Evolutionary conservation across 495 filamentous ascomycete species (phyloP), one percentile per base, ranked within the genome.

Genomic region (Cercophora sp.): DNA sequence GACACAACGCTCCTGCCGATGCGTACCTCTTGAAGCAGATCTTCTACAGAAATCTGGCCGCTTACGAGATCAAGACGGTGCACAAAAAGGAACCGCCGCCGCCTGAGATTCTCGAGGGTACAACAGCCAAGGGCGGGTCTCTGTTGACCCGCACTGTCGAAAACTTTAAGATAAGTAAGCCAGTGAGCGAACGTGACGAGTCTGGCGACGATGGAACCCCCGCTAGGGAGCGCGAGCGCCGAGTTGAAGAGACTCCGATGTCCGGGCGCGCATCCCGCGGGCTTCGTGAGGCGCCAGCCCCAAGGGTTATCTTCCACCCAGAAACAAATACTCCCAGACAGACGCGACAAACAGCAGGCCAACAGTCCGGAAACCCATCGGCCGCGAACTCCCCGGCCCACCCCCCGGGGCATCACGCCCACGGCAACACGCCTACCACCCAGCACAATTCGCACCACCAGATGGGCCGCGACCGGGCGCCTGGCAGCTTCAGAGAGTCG

Each of bases 21-120:
- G 87, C 86, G 3, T 92, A 90, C 65, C 75, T 80, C 19, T 66
- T 92, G 41, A 93, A 93, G 70, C 86, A 84, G 20, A 79, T 83
- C 40, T 93, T 90, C 69, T 92, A 91, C 74, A 86, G 86, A 58
- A 84, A 91, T 56, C 79, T 93, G 26, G 85, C 85, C 11, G 88
- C 88, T 3, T 93, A 87, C 68, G 89, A 91, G 68, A 89, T 93
- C 43, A 73, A 79, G 29, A 80, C 74, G n/a, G 61, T 85, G 25
- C 82, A 87, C 66, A 77, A 80, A 13, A 82, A 83, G 62, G 85
- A 88, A 48, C 89, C 88, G 9, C 88, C 88, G 9, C 88, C 88
- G 15, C 86, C 84, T 55, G 85, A 91, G 64, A 90, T 91, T 42
- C 75, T 93, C 11, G 88, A 93, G 63, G 79, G 86, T 35, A 67